Evolutionary conservation across 2,329 filamentous ascomycete genomes (phyloP).

Genomic region (Colletotrichum lindemuthianum): DNA sequence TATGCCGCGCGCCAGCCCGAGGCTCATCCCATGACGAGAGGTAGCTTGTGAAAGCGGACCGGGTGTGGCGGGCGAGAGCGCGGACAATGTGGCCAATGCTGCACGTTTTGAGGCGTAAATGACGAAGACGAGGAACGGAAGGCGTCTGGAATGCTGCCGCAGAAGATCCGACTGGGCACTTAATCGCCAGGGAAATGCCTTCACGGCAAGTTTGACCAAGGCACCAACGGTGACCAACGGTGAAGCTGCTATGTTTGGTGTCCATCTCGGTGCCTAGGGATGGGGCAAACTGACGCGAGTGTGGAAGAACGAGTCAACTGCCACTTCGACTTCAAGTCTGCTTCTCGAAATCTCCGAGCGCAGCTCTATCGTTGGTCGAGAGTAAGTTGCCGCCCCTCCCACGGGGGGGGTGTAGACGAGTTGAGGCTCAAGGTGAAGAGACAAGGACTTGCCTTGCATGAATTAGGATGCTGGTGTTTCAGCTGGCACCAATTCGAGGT

Average conservation of each 20-base stretch:
- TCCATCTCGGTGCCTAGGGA: too few relatives aligned
- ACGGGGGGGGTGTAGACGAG: neutral
- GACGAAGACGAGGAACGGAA: too few relatives aligned
- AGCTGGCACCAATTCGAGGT: conserved; percentile 31
- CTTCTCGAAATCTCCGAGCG: conserved; percentile 23
- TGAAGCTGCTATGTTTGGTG: too few relatives aligned
- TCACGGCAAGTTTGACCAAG: too few relatives aligned
- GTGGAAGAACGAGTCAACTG: neutral
- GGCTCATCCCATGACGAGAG: conserved; percentile 28
- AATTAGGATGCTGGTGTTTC: conserved; percentile 26
- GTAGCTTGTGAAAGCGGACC: conserved; percentile 33
- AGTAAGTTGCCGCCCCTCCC: conserved; percentile 19
- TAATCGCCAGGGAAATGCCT: too few relatives aligned
- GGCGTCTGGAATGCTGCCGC: too few relatives aligned
- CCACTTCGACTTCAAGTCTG: conserved; percentile 7
- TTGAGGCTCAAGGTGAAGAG: conserved; percentile 32
- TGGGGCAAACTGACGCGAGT: conserved; percentile 2
- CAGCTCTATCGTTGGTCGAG: conserved; percentile 14
- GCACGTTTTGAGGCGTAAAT: neutral
- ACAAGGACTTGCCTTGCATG: conserved; percentile 33
- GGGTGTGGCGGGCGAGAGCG: conserved; percentile 8
- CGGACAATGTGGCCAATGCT: conserved; percentile 14
- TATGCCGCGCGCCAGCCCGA: conserved; percentile 12
- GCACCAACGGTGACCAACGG: too few relatives aligned
- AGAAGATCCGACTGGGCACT: too few relatives aligned